Conservation (phyloP, 768 basidiomycete genomes). For the Jaapia argillacea region DNA sequence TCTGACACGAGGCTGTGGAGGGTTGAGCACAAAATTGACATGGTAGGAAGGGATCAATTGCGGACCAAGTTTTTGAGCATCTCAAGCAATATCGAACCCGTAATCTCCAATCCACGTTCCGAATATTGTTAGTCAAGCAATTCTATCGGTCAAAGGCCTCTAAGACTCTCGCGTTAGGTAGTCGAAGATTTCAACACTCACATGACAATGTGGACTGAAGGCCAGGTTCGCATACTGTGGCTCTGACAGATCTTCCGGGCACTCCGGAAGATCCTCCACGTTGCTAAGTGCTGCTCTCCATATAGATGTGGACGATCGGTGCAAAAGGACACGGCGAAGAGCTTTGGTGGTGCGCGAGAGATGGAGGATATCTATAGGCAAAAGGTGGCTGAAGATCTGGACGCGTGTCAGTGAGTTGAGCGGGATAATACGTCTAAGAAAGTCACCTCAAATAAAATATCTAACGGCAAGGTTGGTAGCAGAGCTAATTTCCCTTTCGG, state of each 20-base stretch:
- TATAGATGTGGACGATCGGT: conserved; percentile 12
- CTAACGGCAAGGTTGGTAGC: neutral
- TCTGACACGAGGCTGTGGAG: neutral
- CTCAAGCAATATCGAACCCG: neutral
- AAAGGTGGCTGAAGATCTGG: conserved; percentile 27
- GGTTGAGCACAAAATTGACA: neutral
- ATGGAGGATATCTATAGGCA: conserved; percentile 31
- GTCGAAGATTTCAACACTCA: conserved; percentile 10
- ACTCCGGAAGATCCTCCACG: conserved; percentile 11
- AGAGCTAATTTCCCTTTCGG: conserved; percentile 4
- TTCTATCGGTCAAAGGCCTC: neutral
- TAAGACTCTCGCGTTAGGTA: neutral
- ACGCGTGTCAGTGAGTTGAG: neutral
- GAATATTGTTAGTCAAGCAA: neutral
- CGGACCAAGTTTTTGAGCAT: neutral
- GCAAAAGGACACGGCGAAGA: conserved; percentile 24
- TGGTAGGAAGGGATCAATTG: neutral
- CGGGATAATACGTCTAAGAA: neutral
- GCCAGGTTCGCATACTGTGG: conserved; percentile 24
- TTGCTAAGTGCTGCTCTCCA: conserved; percentile 27
- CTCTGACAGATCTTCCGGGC: conserved; percentile 21
- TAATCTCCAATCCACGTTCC: neutral
- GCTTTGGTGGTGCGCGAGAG: conserved; percentile 26
- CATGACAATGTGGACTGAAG: conserved; percentile 24
- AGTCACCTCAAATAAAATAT: neutral